These are phyloP conservation scores for Kodamaea laetipori DNA, from an alignment of 805 yeast species.

Conservation along the genomic window DNA sequence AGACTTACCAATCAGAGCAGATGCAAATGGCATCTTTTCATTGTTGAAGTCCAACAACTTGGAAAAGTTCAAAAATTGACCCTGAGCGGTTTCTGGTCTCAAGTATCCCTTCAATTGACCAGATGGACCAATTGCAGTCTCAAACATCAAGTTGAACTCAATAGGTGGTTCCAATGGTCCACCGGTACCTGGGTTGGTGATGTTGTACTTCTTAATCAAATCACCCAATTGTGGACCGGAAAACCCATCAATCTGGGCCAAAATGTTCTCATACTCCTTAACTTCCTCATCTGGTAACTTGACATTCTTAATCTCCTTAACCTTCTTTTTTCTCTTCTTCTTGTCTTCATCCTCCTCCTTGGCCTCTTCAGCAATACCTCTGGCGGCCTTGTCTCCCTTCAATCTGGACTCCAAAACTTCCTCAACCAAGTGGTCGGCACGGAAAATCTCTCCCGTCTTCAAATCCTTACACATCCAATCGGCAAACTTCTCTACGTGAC, in stretches of 20 bases:
- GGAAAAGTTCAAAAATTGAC: slow-evolving; percentile 94
- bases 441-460: slow-evolving; percentile 95
- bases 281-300: slow-evolving; percentile 82
- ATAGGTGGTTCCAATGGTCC: slow-evolving; percentile 85
- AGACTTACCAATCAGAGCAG: slow-evolving; percentile 97
- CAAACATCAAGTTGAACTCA: slow-evolving; percentile 98
- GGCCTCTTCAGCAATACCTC: slow-evolving; percentile 67
- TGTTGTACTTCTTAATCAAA: slow-evolving; percentile 76
- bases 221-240: slow-evolving; percentile 93
- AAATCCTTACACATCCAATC: slow-evolving; percentile 99
- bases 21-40: slow-evolving; percentile 98
- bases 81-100: slow-evolving; percentile 99
- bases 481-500: slow-evolving; percentile 98
- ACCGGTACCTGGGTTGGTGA: slow-evolving; percentile 89
- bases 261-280: slow-evolving; percentile 77
- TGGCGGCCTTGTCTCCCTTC: slow-evolving; percentile 96
- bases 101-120: slow-evolving; percentile 93
- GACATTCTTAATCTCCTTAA: slow-evolving; percentile 93
- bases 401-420: slow-evolving; percentile 95
- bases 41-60: slow-evolving; percentile 94
- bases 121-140: slow-evolving; percentile 98
- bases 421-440: slow-evolving; percentile 98
- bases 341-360: slow-evolving; percentile 63
- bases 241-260: slow-evolving; percentile 94
- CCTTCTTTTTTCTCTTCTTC: slow-evolving; percentile 74